Percentiles rank a stretch among this genome's conserved stretches.
phyloP scores from a whole-genome alignment of 1,139 yeast species.

The Pichia sp. region DNA sequence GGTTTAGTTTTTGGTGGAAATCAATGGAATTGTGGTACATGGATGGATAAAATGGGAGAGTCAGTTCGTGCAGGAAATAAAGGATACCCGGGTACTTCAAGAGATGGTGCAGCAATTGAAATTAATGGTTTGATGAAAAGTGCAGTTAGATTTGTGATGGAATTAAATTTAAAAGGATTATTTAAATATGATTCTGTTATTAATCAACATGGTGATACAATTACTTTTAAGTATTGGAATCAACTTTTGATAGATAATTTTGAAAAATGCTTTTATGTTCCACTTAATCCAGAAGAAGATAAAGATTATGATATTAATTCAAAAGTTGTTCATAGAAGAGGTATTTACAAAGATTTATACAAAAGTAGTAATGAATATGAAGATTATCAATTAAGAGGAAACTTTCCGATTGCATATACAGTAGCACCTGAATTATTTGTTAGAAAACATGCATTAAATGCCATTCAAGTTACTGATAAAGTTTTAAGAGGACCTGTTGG shows the following conservation, averaged over 20 bases:
- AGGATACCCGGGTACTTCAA: constrained; percentile 94
- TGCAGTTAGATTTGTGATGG: constrained; percentile 69
- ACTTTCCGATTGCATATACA: constrained; percentile 85
- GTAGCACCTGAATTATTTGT: constrained; percentile 91
- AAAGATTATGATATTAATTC: constrained; percentile 54
- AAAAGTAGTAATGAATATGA: constrained; percentile 80
- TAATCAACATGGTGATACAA: constrained; percentile 49
- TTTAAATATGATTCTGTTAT: constrained; percentile 54
- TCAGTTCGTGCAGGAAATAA: constrained; percentile 73
- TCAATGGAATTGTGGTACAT: constrained; percentile 91
- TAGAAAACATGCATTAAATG: constrained; percentile 50
- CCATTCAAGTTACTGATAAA: constrained; percentile 66
- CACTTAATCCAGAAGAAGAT: constrained; percentile 51
- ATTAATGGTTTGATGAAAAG: constrained; percentile 85
- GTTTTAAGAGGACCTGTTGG: constrained; percentile 85
- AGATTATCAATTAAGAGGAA: constrained; percentile 90
- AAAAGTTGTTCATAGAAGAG: constrained; percentile 73
- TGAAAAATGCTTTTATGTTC: constrained; percentile 74
- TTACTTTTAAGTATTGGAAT: constrained; percentile 66
- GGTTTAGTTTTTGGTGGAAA: constrained; percentile 91
- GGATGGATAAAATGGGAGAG: constrained; percentile 99
- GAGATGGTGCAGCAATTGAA: constrained; percentile 96
- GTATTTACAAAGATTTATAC: constrained; percentile 85
- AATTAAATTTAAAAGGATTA: constrained; percentile 45
- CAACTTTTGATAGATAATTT: constrained; percentile 60